These are phyloP conservation scores for Dryas octopetala DNA, from an alignment of 306 rosid genomes.

Conservation along the genomic window DNA sequence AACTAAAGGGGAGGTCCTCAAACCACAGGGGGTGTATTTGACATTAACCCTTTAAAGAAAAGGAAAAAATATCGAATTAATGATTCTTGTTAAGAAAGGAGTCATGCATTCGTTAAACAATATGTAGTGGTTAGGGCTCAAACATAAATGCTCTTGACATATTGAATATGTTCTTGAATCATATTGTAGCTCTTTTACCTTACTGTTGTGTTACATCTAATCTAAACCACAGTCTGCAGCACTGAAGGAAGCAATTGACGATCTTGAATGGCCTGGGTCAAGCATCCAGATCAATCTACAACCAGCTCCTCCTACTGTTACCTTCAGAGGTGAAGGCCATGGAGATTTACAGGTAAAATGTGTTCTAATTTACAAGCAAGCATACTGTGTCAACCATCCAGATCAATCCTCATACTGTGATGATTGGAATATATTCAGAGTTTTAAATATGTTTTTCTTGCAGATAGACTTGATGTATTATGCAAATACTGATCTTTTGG, in stretches of 20 bases:
- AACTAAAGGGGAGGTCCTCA: neutral
- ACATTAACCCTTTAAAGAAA: neutral
- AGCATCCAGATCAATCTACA: slow-evolving; percentile 73
- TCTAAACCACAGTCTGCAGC: slow-evolving; percentile 66
- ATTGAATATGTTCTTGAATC: neutral
- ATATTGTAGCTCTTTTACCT: neutral
- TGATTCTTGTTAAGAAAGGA: neutral
- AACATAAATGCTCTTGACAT: neutral
- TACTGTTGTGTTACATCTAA: slow-evolving; percentile 9
- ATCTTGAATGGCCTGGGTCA: slow-evolving; percentile 99
- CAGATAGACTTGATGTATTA: slow-evolving; percentile 86
- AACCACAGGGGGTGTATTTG: too few relatives aligned
- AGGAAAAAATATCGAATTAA: neutral
- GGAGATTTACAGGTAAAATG: slow-evolving; percentile 81
- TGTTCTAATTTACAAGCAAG: slow-evolving; percentile 18
- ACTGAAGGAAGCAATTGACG: slow-evolving; percentile 90
- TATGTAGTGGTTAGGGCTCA: neutral
- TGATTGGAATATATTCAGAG: slow-evolving; percentile 1
- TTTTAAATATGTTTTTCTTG: slow-evolving; percentile 13
- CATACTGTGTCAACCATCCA: too few relatives aligned
- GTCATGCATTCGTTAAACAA: neutral
- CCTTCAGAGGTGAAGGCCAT: slow-evolving; percentile 88
- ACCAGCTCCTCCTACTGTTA: slow-evolving; percentile 78
- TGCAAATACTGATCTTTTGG: slow-evolving; percentile 78
- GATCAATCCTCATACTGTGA: neutral